Percentiles rank a stretch among this genome's conserved stretches.
phyloP scores from a whole-genome alignment of 345 rosid species.

The Rhodomyrtus tomentosa region DNA sequence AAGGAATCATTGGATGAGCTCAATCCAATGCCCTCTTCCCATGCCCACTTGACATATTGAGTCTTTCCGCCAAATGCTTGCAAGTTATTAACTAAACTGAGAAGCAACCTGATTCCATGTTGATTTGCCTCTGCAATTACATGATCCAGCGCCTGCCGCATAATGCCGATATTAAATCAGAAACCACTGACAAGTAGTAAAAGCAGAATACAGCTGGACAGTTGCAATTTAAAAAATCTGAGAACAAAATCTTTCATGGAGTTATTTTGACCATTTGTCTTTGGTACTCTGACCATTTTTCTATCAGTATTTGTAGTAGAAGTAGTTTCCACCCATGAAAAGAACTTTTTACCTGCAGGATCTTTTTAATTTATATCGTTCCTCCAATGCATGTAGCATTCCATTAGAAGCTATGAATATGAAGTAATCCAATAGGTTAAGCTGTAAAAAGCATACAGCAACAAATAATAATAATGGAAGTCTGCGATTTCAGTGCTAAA shows the following conservation, averaged over 20 bases:
- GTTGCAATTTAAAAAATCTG: not conserved
- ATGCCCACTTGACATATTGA: conserved; percentile 95
- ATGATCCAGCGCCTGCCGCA: conserved; percentile 81
- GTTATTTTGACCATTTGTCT: not conserved
- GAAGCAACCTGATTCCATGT: conserved; percentile 65
- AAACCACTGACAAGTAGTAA: not conserved
- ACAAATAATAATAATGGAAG: not conserved
- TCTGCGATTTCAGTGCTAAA: not conserved
- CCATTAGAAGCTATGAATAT: not conserved
- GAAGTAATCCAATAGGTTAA: not conserved
- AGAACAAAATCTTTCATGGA: not conserved
- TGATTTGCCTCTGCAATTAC: conserved; percentile 81
- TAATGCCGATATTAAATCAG: not conserved
- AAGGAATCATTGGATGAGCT: conserved; percentile 94
- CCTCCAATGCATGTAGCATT: not conserved
- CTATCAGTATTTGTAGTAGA: not conserved
- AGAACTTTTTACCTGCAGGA: not conserved
- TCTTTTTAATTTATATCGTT: not conserved
- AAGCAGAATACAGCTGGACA: not conserved
- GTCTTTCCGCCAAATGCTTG: conserved; percentile 91
- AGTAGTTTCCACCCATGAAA: not conserved
- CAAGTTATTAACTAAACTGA: conserved; percentile 81
- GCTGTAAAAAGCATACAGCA: not conserved
- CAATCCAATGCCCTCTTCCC: conserved; percentile 93
- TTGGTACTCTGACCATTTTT: not conserved